Base-by-base conservation (phyloP, 1,284 basidiomycete genomes). In the Agaricales sp. region DNA sequence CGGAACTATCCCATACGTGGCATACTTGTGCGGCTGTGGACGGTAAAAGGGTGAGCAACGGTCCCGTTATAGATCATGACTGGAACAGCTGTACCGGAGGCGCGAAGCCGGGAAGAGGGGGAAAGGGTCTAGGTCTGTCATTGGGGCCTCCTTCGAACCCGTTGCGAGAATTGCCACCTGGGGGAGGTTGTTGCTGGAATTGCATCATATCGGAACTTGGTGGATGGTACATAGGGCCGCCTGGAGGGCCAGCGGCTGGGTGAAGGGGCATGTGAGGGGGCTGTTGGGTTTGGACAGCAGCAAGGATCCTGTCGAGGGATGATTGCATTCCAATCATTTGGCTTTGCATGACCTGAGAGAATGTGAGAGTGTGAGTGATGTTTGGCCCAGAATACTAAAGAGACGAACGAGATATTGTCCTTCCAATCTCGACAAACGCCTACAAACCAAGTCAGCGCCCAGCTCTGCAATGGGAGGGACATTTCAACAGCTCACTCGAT, bases 321-420 rank as follows among this genome's bases (percentile, higher is more conserved):
- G 86, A 85, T 65, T 90, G 87, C 81, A 90, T 86, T 56, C 87
- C 87, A 59, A 90, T 90, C 85, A 90, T 89, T 61, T 90, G 87
- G 65, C 84, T 87, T 64, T 90, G 87, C 80, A 90, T 86, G 58
- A 89, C 83, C 85, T 85, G 55, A 37, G 46, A 46, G 26, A 47
- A 37, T 50, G 20, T 52, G 50, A 24, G 23, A 50, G n/a, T 43
- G 47, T 23, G 50, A 39, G 48, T 24, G 43, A 30, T 48, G 20
- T 35, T 19, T 6, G 49, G 46, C 48, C 46, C 39, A 16, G 47
- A 46, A 51, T 6, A 43, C 51, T 38, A 47, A 48, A 53, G 48
- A 26, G 3, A 67, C 68, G 52, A 67, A 87, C 86, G 61, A 90
- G 61, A 61, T 88, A 90, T 63, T 90, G 87, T 54, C 85, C 84